A percentile compares a stretch with the other conserved stretches of the same genome.
phyloP scores from a whole-genome alignment of 805 yeast species.

The Sugiyamaella valdiviana region DNA sequence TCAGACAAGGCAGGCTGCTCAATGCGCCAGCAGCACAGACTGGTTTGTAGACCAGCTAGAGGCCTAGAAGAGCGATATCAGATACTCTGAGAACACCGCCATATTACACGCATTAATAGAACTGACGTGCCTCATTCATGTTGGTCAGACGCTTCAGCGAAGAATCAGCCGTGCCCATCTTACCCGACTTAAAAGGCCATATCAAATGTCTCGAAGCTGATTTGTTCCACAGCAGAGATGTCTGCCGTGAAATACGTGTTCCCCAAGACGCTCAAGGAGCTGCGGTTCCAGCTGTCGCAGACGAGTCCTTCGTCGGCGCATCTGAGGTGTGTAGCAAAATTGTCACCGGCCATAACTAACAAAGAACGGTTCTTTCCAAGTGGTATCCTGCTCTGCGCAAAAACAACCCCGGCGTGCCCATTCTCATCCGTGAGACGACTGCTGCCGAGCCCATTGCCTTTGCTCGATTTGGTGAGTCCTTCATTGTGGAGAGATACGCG shows the following conservation, averaged over 20 bases:
- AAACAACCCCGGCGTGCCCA: constrained; percentile 61
- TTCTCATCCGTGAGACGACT: constrained; percentile 69
- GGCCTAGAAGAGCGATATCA: too few relatives aligned
- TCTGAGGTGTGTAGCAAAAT: constrained; percentile 31
- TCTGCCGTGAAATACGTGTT: constrained; percentile 34
- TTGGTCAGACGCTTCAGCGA: too few relatives aligned
- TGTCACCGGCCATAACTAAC: neutral
- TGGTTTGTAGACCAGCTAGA: too few relatives aligned
- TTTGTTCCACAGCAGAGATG: constrained; percentile 4
- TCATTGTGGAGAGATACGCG: neutral
- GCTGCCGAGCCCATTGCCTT: constrained; percentile 69
- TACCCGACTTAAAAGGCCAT: neutral
- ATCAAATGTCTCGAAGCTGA: neutral
- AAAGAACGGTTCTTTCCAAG: constrained; percentile 53
- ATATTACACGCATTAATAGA: too few relatives aligned
- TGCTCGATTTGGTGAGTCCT: constrained; percentile 53
- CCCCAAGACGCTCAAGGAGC: constrained; percentile 57
- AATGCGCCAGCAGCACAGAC: too few relatives aligned
- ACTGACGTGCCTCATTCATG: too few relatives aligned
- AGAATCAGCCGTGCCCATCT: neutral
- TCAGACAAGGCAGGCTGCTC: neutral
- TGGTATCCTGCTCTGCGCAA: constrained; percentile 62
- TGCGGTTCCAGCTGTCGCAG: constrained; percentile 76
- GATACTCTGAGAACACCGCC: too few relatives aligned
- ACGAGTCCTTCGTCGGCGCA: constrained; percentile 58